Percentiles rank a stretch among this genome's conserved stretches.
Evolutionary conservation across 805 yeast species (phyloP).

Genomic region (Kurtzmaniella fragi): DNA sequence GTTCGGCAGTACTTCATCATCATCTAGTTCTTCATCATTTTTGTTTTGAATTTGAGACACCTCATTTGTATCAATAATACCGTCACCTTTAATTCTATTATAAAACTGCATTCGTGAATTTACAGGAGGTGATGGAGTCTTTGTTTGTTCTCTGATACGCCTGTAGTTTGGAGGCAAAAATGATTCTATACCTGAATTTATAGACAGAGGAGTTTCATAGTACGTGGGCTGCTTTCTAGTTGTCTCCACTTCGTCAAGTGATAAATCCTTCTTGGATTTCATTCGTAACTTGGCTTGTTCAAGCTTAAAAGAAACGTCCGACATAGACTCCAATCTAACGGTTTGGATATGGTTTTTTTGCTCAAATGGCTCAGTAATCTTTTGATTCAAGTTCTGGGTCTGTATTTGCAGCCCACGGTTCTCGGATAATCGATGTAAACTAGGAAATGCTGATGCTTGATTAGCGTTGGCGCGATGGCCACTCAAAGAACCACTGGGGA

Average conservation of each 20-base stretch:
- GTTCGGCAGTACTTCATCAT: constrained; percentile 1
- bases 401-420: too few relatives aligned
- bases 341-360: not conserved
- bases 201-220: constrained; percentile 26
- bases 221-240: constrained; percentile 18
- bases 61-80: not conserved
- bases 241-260: not conserved
- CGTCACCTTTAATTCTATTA: constrained; percentile 1
- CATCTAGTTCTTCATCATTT: constrained; percentile 10
- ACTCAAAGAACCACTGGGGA: too few relatives aligned
- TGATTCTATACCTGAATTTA: constrained; percentile 20
- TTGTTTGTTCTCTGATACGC: constrained; percentile 2
- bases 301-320: constrained; percentile 8
- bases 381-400: too few relatives aligned
- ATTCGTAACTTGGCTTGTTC: constrained; percentile 7
- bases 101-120: not conserved
- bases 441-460: too few relatives aligned
- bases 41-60: not conserved
- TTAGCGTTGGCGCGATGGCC: too few relatives aligned
- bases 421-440: too few relatives aligned
- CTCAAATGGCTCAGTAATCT: not conserved
- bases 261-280: constrained; percentile 2
- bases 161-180: constrained; percentile 20
- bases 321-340: not conserved
- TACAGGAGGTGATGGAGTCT: not conserved